phyloP scores from a whole-genome alignment of 2,329 filamentous ascomycete species.

The Colletotrichum kahawae region DNA sequence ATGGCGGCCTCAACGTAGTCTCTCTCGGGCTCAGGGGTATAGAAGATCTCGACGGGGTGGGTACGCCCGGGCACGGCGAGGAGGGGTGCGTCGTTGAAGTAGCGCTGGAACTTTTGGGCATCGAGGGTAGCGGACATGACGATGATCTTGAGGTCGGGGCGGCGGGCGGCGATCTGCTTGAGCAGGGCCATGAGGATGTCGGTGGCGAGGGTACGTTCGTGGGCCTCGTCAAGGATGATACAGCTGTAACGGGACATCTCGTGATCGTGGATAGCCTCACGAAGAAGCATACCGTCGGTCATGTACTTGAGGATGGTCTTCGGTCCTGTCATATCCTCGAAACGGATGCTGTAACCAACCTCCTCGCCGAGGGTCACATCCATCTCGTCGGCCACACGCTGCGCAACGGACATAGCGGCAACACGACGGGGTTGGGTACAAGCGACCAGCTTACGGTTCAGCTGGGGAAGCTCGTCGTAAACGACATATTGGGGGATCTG shows the following conservation, averaged over 20 bases:
- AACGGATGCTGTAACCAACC: conserved; percentile 98
- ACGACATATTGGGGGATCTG: conserved; percentile 99
- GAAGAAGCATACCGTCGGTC: conserved; percentile 98
- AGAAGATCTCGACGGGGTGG: conserved; percentile 97
- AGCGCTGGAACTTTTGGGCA: conserved; percentile 96
- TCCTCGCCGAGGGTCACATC: conserved; percentile 92
- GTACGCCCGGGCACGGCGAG: conserved; percentile 95
- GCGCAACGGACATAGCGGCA: conserved; percentile 96
- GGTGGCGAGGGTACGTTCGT: conserved; percentile 95
- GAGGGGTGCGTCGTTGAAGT: conserved; percentile 93
- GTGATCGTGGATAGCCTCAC: conserved; percentile 96
- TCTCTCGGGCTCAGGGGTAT: conserved; percentile 93
- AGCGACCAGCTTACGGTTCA: conserved; percentile 86
- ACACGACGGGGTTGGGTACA: conserved; percentile 98
- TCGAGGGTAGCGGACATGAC: conserved; percentile 99
- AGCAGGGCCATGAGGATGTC: conserved; percentile 97
- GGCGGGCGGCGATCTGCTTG: conserved; percentile 83
- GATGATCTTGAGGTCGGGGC: conserved; percentile 94
- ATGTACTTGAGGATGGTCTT: conserved; percentile 98
- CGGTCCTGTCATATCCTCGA: conserved; percentile 89
- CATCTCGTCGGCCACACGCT: conserved; percentile 97
- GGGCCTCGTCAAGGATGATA: conserved; percentile 98
- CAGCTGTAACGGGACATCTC: conserved; percentile 91
- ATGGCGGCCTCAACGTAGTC: conserved; percentile 97
- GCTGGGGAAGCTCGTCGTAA: conserved; percentile 92